Base-by-base conservation (phyloP, 306 rosid species). In the Cucurbita pepo region DNA sequence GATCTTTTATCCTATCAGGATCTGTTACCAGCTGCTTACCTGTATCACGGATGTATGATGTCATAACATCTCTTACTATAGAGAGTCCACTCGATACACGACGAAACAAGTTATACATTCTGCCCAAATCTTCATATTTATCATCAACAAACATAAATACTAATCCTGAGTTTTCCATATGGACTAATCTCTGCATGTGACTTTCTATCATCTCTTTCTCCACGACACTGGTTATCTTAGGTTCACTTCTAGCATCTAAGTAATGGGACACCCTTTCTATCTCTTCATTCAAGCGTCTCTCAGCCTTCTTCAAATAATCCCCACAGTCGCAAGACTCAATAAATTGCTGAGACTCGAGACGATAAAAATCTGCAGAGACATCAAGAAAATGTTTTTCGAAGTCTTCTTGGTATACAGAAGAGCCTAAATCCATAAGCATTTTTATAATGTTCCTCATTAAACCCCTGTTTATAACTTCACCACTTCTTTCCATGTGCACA, bases 201-300 rank as follows among this genome's bases (percentile, higher is more conserved):
- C 85, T 83, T 65, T 85, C 85, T 75, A 92, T 84, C 90, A 92
- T 85, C 95, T 88, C 95, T 80, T 85, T 80, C 82, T 88, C 96
- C 79, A 88, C 89, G 64, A 92, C 90, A 54, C 77, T 77, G 38
- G 89, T 86, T 74, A 89, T 89, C 78, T 92, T 89, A 69, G 71
- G 79, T 81, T 88, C 91, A 60, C 89, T 89, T 80, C 36, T 82
- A 16, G 86, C 71, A 76, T 91, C 97, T 87, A 93, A 72, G 89
- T 93, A 93, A 82, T 93, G 93, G 22, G 86, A 83, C 82, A 85
- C 96, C 81, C 98, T 88, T 59, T 90, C 98, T 73, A 88, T 84
- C 85, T 93, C 98, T 86, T 93, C 96, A 53, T 89, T 85, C 73
- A 89, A 77, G 30, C 88, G 86, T 77, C 85, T 83, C 85, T 91